phyloP scores from a whole-genome alignment of 352 stramenopile genomes.

The Globisporangium canariense region DNA sequence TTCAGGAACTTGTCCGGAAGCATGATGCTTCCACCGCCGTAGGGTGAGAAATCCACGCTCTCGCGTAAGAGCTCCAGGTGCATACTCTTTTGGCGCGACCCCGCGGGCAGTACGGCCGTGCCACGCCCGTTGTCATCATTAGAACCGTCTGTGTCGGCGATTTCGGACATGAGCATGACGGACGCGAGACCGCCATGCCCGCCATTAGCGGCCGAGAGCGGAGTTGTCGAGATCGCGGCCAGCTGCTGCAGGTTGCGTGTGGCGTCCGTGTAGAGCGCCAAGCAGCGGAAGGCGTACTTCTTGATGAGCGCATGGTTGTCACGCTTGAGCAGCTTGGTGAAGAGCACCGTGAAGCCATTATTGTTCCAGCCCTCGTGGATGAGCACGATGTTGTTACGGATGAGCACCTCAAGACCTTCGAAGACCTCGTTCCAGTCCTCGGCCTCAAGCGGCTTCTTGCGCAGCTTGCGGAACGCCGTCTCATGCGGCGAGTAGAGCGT shows the following conservation, averaged over 20 bases:
- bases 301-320: slow-evolving; percentile 89
- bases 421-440: slow-evolving; percentile 90
- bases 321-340: slow-evolving; percentile 79
- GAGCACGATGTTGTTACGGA: slow-evolving; percentile 64
- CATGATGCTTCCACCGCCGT: slow-evolving; percentile 77
- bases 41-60: slow-evolving; percentile 84
- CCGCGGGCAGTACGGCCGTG: slow-evolving; percentile 34
- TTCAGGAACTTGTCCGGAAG: slow-evolving; percentile 81
- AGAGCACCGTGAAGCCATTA: slow-evolving; percentile 76
- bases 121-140: slow-evolving; percentile 34
- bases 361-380: slow-evolving; percentile 83
- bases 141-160: slow-evolving; percentile 33
- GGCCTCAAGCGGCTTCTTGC: slow-evolving; percentile 76
- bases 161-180: slow-evolving; percentile 39
- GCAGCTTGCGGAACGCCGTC: slow-evolving; percentile 75
- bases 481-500: slow-evolving; percentile 79
- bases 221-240: slow-evolving; percentile 30
- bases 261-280: slow-evolving; percentile 80
- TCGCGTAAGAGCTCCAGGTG: slow-evolving; percentile 78
- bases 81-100: slow-evolving; percentile 47
- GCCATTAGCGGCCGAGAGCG: slow-evolving; percentile 15
- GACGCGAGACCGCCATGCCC: slow-evolving; percentile 17
- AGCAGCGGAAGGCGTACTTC: slow-evolving; percentile 86
- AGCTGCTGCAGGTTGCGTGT: slow-evolving; percentile 73
- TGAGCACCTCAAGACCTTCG: slow-evolving; percentile 77